Evolutionary conservation across 2,329 filamentous ascomycete genomes (phyloP).

Genomic region (Ophiostoma novo-ulmi): DNA sequence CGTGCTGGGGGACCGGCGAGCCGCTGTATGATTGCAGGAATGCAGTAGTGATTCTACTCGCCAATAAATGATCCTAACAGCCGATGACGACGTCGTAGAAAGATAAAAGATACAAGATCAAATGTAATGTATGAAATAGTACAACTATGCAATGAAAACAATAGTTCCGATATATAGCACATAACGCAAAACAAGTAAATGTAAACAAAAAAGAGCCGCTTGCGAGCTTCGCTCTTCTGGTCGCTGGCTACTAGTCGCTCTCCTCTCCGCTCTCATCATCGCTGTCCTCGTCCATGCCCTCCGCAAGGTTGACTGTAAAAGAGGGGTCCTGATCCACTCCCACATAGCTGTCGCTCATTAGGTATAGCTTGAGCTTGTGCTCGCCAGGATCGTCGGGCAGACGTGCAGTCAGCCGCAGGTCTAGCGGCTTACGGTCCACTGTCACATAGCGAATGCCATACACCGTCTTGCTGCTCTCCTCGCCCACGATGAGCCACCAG

Average conservation of each 20-base stretch:
- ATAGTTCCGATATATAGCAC: background rate
- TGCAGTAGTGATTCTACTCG: no score
- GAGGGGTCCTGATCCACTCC: slow-evolving; percentile 93
- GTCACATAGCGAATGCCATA: slow-evolving; percentile 93
- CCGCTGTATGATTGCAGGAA: no score
- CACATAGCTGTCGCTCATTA: slow-evolving; percentile 97
- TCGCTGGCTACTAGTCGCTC: slow-evolving; percentile 16
- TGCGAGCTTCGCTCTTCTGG: background rate
- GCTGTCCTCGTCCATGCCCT: slow-evolving; percentile 92
- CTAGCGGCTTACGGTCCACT: slow-evolving; percentile 65
- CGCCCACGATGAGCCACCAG: slow-evolving; percentile 96
- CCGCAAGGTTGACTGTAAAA: slow-evolving; percentile 78
- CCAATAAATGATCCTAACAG: no score
- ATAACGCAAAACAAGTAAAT: background rate
- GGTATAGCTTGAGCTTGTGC: slow-evolving; percentile 81
- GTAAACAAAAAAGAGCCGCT: background rate
- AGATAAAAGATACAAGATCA: no score
- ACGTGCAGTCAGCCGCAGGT: slow-evolving; percentile 79
- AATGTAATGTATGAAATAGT: no score
- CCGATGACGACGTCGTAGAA: no score
- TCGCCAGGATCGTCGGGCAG: slow-evolving; percentile 71
- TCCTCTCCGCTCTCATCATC: slow-evolving; percentile 67
- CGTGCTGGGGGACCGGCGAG: no score
- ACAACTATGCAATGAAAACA: background rate
- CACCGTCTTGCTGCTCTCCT: slow-evolving; percentile 80